These are phyloP conservation scores for Penicillium digitatum DNA, from an alignment of 2,329 filamentous ascomycete genomes.

Conservation along the genomic window DNA sequence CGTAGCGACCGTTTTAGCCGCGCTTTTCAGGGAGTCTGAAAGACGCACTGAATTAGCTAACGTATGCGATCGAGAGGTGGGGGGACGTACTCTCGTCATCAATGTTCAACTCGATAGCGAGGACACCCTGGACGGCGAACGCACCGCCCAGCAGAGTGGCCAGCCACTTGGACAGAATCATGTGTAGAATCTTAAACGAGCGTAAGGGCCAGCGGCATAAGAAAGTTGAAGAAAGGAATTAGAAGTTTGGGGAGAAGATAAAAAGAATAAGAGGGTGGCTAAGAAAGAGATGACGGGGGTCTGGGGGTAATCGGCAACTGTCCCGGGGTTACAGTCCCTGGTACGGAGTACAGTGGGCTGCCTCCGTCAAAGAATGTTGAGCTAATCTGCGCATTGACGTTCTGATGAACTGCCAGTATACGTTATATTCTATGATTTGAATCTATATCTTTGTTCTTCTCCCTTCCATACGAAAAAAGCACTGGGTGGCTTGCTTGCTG, in stretches of 20 bases:
- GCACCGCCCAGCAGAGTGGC: slow-evolving; percentile 19
- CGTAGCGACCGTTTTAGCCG: slow-evolving; percentile 35
- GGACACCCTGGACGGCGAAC: slow-evolving; percentile 16
- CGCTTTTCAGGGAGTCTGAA: slow-evolving; percentile 33
- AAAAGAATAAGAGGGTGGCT: neutral
- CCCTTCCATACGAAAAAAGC: neutral
- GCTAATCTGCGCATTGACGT: neutral
- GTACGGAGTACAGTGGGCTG: neutral
- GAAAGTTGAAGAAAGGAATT: neutral
- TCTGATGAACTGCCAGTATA: too few species aligned
- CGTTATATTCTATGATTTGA: neutral
- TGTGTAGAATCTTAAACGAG: slow-evolving; percentile 11
- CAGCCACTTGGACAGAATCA: slow-evolving; percentile 22
- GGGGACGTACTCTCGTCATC: slow-evolving; percentile 17
- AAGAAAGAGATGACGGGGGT: slow-evolving; percentile 1
- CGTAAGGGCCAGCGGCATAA: slow-evolving; percentile 11
- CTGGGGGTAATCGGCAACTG: neutral
- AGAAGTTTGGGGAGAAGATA: neutral
- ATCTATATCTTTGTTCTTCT: neutral
- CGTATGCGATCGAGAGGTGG: neutral
- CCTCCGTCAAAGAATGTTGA: slow-evolving; percentile 4
- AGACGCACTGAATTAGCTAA: slow-evolving; percentile 4
- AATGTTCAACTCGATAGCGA: slow-evolving; percentile 19
- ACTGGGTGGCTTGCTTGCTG: neutral
- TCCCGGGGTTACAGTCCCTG: slow-evolving; percentile 3